phyloP scores from a whole-genome alignment of 768 basidiomycete genomes.

The Sarcomyxa edulis region DNA sequence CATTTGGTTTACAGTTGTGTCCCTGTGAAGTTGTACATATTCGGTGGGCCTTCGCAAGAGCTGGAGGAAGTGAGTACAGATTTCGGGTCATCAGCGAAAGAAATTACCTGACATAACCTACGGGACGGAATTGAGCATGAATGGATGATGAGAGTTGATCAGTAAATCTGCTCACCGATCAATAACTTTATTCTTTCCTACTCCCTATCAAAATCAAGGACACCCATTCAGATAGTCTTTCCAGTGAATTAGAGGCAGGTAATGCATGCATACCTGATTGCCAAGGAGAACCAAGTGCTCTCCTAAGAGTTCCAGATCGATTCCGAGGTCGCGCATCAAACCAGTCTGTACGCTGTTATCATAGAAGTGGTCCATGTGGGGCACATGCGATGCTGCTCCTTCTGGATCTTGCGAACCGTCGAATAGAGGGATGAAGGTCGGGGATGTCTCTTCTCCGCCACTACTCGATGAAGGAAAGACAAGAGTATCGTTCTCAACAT shows the following conservation, averaged over 20 bases:
- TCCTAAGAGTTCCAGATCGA: conserved; percentile 55
- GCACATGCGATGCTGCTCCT: conserved; percentile 53
- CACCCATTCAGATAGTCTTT: not conserved
- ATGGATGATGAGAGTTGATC: too few relatives aligned
- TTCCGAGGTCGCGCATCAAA: conserved; percentile 59
- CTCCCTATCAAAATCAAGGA: conserved; percentile 35
- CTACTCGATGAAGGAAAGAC: conserved; percentile 42
- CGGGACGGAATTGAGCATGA: too few relatives aligned
- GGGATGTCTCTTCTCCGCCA: conserved; percentile 20
- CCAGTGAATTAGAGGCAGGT: too few relatives aligned
- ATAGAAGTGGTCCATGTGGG: conserved; percentile 67
- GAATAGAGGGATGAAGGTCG: conserved; percentile 44
- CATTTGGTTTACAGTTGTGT: conserved; percentile 66
- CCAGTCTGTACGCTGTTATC: conserved; percentile 66
- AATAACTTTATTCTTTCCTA: conserved; percentile 68
- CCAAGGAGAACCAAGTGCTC: conserved; percentile 65
- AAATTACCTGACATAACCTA: conserved; percentile 50
- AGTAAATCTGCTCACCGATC: conserved; percentile 41
- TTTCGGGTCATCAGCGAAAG: not conserved
- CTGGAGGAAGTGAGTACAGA: conserved; percentile 22
- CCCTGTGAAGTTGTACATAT: conserved; percentile 66
- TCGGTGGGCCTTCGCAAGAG: conserved; percentile 58
- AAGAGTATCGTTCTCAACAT: conserved; percentile 30
- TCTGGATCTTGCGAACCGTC: conserved; percentile 43
- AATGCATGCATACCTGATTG: conserved; percentile 51